Base-by-base conservation (phyloP, 169 alveolate species). In the Perkinsus chesapeaki region DNA sequence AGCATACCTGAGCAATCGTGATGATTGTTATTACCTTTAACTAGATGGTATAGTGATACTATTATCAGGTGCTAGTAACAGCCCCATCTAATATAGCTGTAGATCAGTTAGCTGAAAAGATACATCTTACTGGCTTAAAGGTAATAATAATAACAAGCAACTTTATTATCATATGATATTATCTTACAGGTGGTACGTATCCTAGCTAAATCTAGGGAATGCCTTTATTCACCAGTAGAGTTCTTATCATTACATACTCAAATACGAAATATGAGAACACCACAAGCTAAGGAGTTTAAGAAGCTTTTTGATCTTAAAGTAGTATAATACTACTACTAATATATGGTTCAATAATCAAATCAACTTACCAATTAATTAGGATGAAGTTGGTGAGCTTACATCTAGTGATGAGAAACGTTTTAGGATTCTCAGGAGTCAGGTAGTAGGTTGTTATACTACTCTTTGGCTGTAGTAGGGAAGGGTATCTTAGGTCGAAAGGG, bases 41-140 rank as follows among this genome's bases (percentile, higher is more conserved):
- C n/a, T n/a, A n/a, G n/a, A n/a, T n/a, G n/a, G n/a, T n/a, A n/a
- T n/a, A n/a, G n/a, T n/a, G n/a, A n/a, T n/a, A n/a, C n/a, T n/a
- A n/a, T n/a, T 43, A 97, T 16, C 96, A 97, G 95, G 98, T 98
- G 23, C 96, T 98, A 73, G 99, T 98, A 0, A 97, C 98, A 48
- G 99, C 99, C 0, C 99, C 99, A 20, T 97, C 99, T 93, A 98
- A 98, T 96, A 98, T 98, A 43, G 99, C 99, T 7, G 99, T 98
- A 34, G 99, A 98, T 96, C 98, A 98, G 96, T 94, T 98, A 92
- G 98, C 99, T 39, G 99, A 98, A 94, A 98, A 98, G 92, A 97
- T 98, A 34, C 98, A 98, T 94, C 95, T 96, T 92, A 97, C 98
- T 0, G 99, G 99, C n/a, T 94, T 98, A 39, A 97, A 97, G 94